These are phyloP conservation scores for Rhipidocladum racemiflorum DNA, from an alignment of 176 grass and related monocot species.

Conservation along the genomic window DNA sequence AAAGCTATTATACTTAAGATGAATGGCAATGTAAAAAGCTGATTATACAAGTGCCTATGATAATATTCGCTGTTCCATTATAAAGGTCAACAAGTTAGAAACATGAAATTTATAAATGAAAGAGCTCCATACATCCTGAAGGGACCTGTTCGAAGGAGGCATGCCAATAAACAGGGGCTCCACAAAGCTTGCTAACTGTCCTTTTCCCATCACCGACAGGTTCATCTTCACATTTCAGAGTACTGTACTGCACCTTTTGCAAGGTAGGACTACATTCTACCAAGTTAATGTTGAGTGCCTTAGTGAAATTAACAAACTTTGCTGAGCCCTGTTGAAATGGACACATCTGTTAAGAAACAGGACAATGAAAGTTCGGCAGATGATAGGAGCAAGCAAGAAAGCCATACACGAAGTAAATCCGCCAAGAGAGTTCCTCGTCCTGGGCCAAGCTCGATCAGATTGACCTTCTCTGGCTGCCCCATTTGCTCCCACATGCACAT, in stretches of 20 bases:
- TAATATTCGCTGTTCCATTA: background rate
- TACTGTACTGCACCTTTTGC: conserved; percentile 75
- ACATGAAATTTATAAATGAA: conserved; percentile 10
- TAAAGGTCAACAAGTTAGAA: conserved; percentile 21
- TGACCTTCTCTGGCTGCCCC: conserved; percentile 70
- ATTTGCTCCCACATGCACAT: conserved; percentile 97
- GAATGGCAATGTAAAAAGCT: background rate
- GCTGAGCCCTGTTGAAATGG: conserved; percentile 64
- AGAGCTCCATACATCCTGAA: conserved; percentile 72
- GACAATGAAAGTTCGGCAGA: background rate
- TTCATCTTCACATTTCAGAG: conserved; percentile 72
- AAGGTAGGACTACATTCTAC: conserved; percentile 84
- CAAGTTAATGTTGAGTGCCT: conserved; percentile 79
- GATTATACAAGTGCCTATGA: background rate
- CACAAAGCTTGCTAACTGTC: conserved; percentile 65
- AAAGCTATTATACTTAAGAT: background rate
- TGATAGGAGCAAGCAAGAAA: background rate
- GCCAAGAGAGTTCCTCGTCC: conserved; percentile 83
- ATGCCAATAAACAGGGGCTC: conserved; percentile 68
- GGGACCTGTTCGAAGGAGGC: conserved; percentile 85
- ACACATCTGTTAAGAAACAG: conserved; percentile 14
- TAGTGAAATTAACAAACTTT: conserved; percentile 73
- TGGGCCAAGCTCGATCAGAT: conserved; percentile 91
- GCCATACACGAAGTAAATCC: conserved; percentile 74
- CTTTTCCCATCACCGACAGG: conserved; percentile 45